Percentiles rank a stretch among this genome's conserved stretches.
Evolutionary conservation across 371 early-diverging fungal species (phyloP).

Genomic region (Apophysomyces sp.): DNA sequence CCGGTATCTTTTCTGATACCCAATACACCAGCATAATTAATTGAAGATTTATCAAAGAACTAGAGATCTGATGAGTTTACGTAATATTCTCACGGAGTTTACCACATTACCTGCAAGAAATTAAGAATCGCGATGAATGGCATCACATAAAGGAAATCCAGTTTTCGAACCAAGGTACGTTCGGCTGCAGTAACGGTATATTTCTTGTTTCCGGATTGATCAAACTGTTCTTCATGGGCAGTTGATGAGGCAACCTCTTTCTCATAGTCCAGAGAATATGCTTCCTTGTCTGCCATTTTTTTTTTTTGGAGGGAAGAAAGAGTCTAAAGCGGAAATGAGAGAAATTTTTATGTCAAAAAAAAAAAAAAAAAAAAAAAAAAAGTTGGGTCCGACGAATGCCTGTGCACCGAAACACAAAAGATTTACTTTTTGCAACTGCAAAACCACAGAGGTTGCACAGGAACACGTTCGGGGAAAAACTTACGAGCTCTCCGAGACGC

Average conservation of each 20-base stretch:
- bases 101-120: constrained; percentile 29
- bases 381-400: neutral
- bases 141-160: constrained; percentile 32
- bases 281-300: neutral
- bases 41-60: constrained; percentile 33
- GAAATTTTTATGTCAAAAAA: constrained; percentile 1
- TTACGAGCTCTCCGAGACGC: constrained; percentile 1
- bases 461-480: neutral
- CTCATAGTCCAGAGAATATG: neutral
- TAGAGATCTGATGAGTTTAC: constrained; percentile 11
- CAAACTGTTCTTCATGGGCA: neutral
- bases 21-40: constrained; percentile 24
- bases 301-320: neutral
- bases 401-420: constrained; percentile 1
- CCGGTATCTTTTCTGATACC: constrained; percentile 18
- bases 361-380: too few relatives aligned
- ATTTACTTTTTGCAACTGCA: neutral
- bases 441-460: neutral
- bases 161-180: constrained; percentile 16
- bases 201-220: constrained; percentile 24
- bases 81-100: too few relatives aligned
- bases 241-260: neutral
- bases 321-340: neutral
- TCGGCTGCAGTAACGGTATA: constrained; percentile 17
- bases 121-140: constrained; percentile 28